phyloP scores from a whole-genome alignment of 2,329 filamentous ascomycete genomes.

The Pyricularia grisea region DNA sequence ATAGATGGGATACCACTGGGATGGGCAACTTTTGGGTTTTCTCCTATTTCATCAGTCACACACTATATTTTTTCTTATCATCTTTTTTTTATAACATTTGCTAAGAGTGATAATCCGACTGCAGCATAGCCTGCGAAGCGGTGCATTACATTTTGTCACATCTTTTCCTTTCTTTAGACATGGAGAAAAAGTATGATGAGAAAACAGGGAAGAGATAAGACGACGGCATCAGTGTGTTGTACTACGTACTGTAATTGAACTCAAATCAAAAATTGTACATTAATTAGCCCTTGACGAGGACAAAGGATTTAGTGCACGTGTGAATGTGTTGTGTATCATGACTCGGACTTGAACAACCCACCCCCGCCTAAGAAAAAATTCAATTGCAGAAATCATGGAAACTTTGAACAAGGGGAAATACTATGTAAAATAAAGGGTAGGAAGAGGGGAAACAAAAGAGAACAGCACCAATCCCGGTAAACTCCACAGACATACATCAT shows the following conservation, averaged over 20 bases:
- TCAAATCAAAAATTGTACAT: background rate
- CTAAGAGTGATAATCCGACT: background rate
- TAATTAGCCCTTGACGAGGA: background rate
- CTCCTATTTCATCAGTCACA: background rate
- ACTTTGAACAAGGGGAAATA: background rate
- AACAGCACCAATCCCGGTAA: too few relatives aligned
- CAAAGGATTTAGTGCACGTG: background rate
- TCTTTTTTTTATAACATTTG: background rate
- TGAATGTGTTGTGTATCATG: background rate
- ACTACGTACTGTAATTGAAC: background rate
- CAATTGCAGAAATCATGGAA: background rate
- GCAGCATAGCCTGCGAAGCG: background rate
- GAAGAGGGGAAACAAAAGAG: too few relatives aligned
- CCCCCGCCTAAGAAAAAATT: background rate
- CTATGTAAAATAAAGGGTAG: too few relatives aligned
- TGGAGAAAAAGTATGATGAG: background rate
- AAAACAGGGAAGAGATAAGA: background rate
- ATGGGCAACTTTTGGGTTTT: background rate
- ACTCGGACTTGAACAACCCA: background rate
- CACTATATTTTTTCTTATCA: background rate
- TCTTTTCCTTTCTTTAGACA: background rate
- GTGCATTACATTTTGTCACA: background rate
- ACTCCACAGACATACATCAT: too few relatives aligned
- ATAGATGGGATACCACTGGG: background rate
- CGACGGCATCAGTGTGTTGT: background rate